These are phyloP conservation scores for Ophiosphaerella herpotricha DNA, from an alignment of 2,329 filamentous ascomycete species.

Conservation along the genomic window DNA sequence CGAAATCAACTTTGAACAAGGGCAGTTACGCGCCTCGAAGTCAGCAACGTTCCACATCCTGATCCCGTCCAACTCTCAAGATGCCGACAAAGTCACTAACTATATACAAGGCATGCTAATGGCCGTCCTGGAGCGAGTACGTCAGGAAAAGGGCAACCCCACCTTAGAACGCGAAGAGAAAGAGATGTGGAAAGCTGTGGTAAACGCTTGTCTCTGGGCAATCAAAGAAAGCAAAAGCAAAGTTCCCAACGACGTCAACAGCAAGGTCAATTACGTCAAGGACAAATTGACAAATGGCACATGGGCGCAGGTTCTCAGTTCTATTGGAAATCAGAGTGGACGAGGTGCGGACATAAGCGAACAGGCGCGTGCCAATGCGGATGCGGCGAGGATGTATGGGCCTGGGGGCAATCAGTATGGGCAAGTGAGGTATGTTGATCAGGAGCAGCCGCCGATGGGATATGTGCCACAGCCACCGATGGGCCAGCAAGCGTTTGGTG, in stretches of 20 bases:
- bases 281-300: slow-evolving; percentile 29
- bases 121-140: slow-evolving; percentile 34
- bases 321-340: slow-evolving; percentile 1
- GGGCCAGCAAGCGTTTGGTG: too few relatives aligned
- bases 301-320: slow-evolving; percentile 22
- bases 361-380: neutral
- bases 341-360: neutral
- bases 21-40: slow-evolving; percentile 16
- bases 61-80: slow-evolving; percentile 16
- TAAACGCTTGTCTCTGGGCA: slow-evolving; percentile 31
- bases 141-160: slow-evolving; percentile 27
- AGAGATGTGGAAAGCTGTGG: slow-evolving; percentile 30
- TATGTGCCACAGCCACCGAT: neutral
- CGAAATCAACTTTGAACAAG: slow-evolving; percentile 17
- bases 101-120: slow-evolving; percentile 38
- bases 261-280: slow-evolving; percentile 31
- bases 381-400: slow-evolving; percentile 1
- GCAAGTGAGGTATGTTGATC: slow-evolving; percentile 1
- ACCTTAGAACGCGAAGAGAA: slow-evolving; percentile 16
- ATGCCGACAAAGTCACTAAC: slow-evolving; percentile 24
- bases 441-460: neutral
- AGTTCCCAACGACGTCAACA: slow-evolving; percentile 30
- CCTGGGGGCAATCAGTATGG: slow-evolving; percentile 5
- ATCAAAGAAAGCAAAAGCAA: slow-evolving; percentile 28
- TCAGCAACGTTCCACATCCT: slow-evolving; percentile 28